Evolutionary conservation across 768 basidiomycete species (phyloP).

Genomic region (Heimioporus sp.): DNA sequence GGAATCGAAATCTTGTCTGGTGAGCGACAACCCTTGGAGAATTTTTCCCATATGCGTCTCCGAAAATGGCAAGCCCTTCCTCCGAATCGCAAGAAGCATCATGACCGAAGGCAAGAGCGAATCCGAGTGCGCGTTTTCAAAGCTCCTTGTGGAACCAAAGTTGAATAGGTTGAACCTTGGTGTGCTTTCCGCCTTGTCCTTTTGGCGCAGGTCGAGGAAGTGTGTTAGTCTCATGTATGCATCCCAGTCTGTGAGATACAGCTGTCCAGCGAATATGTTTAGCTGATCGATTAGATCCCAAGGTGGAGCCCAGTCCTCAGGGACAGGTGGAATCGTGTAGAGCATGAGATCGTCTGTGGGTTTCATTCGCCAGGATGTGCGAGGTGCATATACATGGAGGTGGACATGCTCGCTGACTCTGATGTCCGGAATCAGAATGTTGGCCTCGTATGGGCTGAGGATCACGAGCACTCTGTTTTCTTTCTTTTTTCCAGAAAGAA

Average conservation of each 20-base stretch:
- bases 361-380: background rate
- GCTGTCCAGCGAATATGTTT: background rate
- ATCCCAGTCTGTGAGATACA: background rate
- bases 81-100: conserved; percentile 22
- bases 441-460: conserved; percentile 1
- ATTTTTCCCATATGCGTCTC: conserved; percentile 40
- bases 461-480: background rate
- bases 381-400: conserved; percentile 1
- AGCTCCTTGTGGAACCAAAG: background rate
- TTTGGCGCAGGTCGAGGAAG: background rate
- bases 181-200: too few species aligned
- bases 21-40: conserved; percentile 22
- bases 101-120: conserved; percentile 20
- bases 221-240: background rate
- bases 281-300: background rate
- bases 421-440: background rate
- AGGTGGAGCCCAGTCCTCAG: background rate
- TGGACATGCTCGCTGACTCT: background rate
- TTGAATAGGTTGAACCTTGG: too few species aligned
- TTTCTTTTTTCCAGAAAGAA: background rate
- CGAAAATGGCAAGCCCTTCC: conserved; percentile 37
- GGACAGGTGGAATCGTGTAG: background rate
- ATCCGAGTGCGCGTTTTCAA: background rate
- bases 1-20: too few species aligned
- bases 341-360: background rate